These are phyloP conservation scores for Lepidium africanum DNA, from an alignment of 345 rosid species.

Conservation along the genomic window DNA sequence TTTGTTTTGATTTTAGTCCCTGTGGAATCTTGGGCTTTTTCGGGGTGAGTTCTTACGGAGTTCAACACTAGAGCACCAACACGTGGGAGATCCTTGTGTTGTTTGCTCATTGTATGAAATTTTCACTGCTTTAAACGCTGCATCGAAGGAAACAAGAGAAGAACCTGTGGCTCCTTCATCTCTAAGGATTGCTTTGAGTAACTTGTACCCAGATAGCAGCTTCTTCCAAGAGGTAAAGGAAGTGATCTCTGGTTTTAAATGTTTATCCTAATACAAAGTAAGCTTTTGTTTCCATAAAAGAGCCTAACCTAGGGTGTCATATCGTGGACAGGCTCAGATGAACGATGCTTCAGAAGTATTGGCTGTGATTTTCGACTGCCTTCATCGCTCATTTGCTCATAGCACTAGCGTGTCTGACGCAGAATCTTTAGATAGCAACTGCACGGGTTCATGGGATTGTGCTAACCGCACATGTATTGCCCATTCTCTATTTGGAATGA, in stretches of 20 bases:
- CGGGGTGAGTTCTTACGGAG: slow-evolving; percentile 74
- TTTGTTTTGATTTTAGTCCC: slow-evolving; percentile 48
- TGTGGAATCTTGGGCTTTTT: slow-evolving; percentile 85
- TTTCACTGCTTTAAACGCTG: slow-evolving; percentile 54
- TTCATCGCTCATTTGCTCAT: slow-evolving; percentile 73
- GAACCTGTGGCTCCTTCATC: slow-evolving; percentile 86
- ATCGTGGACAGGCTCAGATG: slow-evolving; percentile 80
- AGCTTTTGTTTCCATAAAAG: background rate
- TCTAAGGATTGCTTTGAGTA: slow-evolving; percentile 82
- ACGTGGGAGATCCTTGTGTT: slow-evolving; percentile 95
- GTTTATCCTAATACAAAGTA: background rate
- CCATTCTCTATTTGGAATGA: slow-evolving; percentile 91
- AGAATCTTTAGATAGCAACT: slow-evolving; percentile 53
- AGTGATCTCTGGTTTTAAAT: background rate
- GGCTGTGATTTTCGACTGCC: slow-evolving; percentile 80
- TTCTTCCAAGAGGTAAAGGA: slow-evolving; percentile 82
- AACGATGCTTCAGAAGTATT: slow-evolving; percentile 98
- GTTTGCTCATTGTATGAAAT: slow-evolving; percentile 76
- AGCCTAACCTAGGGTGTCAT: slow-evolving; percentile 3
- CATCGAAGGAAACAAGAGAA: slow-evolving; percentile 46
- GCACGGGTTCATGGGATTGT: slow-evolving; percentile 78
- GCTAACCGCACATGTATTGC: slow-evolving; percentile 58
- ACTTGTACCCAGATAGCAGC: slow-evolving; percentile 81
- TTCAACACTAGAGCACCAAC: slow-evolving; percentile 63
- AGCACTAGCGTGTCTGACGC: slow-evolving; percentile 50